These are phyloP conservation scores for Trichoderma sp. DNA, from an alignment of 2,329 filamentous ascomycete genomes.

Conservation along the genomic window DNA sequence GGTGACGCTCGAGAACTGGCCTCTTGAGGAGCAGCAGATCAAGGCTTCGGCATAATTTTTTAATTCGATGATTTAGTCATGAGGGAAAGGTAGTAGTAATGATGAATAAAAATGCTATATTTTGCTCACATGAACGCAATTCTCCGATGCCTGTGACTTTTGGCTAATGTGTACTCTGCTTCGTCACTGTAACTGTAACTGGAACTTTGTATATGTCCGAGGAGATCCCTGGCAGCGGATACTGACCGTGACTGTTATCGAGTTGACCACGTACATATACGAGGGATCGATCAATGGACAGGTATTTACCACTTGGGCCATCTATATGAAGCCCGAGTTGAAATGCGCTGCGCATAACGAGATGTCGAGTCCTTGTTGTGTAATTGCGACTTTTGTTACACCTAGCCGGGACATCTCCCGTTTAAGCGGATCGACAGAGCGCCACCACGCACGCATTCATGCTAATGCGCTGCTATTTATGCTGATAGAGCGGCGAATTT, in stretches of 20 bases:
- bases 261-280: background rate
- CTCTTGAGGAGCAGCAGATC: constrained; percentile 5
- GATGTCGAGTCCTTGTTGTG: background rate
- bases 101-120: background rate
- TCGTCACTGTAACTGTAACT: too few relatives aligned
- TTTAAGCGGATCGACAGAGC: background rate
- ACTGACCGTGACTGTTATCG: background rate
- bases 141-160: background rate
- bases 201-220: background rate
- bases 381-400: background rate
- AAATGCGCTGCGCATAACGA: background rate
- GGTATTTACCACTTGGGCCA: too few relatives aligned
- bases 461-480: background rate
- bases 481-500: background rate
- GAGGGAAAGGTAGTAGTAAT: background rate
- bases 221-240: background rate
- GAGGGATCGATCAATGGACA: too few relatives aligned
- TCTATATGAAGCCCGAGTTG: background rate
- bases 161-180: background rate
- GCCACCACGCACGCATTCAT: background rate
- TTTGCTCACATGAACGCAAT: background rate
- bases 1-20: constrained; percentile 18
- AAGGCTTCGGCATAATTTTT: constrained; percentile 3
- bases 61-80: background rate
- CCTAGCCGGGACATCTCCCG: background rate